These are phyloP conservation scores for Colletotrichum melonis DNA, from an alignment of 2,329 filamentous ascomycete species.

Conservation along the genomic window DNA sequence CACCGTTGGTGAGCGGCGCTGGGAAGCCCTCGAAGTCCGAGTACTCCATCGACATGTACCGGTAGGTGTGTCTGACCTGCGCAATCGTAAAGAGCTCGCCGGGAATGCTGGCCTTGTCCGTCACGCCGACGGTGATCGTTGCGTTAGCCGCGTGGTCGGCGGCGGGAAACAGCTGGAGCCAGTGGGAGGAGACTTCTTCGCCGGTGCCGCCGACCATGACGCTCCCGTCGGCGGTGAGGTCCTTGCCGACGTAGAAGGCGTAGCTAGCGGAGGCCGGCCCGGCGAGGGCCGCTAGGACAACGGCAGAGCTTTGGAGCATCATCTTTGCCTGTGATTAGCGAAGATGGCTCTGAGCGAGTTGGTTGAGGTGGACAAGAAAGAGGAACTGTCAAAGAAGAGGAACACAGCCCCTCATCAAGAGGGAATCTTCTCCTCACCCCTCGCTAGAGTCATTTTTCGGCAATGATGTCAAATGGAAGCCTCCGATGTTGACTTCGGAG, in stretches of 20 bases:
- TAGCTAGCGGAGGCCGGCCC: conserved; percentile 51
- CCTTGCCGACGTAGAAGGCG: conserved; percentile 59
- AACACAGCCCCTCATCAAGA: not conserved
- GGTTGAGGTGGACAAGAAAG: not conserved
- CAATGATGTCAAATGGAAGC: conserved; percentile 17
- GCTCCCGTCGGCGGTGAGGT: conserved; percentile 53
- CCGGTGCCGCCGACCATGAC: conserved; percentile 58
- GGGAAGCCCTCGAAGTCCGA: conserved; percentile 55
- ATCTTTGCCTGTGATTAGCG: conserved; percentile 2
- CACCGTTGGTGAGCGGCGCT: conserved; percentile 55
- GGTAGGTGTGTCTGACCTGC: conserved; percentile 41
- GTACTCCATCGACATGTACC: conserved; percentile 45
- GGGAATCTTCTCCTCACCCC: not conserved
- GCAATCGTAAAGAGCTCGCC: conserved; percentile 41
- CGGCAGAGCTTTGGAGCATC: conserved; percentile 26
- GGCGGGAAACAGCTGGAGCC: conserved; percentile 57
- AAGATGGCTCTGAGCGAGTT: not conserved
- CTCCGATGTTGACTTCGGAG: conserved; percentile 19
- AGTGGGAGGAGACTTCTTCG: conserved; percentile 59
- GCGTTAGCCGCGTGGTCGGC: conserved; percentile 52
- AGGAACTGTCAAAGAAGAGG: not conserved
- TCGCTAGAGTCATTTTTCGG: conserved; percentile 2
- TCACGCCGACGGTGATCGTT: conserved; percentile 55
- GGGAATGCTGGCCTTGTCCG: conserved; percentile 50
- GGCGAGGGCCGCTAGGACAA: conserved; percentile 31